phyloP scores from a whole-genome alignment of 2,329 filamentous ascomycete species.

The Fusarium papillatum region DNA sequence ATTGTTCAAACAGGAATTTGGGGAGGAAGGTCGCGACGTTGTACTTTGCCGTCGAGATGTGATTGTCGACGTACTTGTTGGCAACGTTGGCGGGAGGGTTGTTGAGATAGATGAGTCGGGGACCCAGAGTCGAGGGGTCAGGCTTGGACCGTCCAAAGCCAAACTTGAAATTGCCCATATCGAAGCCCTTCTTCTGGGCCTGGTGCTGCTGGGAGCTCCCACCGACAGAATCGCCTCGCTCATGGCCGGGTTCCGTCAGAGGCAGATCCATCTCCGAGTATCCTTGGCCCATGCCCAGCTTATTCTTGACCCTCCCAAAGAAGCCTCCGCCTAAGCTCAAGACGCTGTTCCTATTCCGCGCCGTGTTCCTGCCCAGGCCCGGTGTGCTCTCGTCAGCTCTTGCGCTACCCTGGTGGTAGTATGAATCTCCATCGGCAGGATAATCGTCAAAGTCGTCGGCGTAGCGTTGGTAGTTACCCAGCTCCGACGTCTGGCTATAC shows the following conservation, averaged over 20 bases:
- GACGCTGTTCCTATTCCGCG: conserved; percentile 89
- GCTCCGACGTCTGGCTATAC: conserved; percentile 82
- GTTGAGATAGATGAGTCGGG: conserved; percentile 94
- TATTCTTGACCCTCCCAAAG: conserved; percentile 89
- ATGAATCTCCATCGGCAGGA: conserved; percentile 82
- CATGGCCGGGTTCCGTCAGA: conserved; percentile 79
- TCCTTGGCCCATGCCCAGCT: conserved; percentile 86
- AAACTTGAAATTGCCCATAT: conserved; percentile 88
- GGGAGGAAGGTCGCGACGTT: conserved; percentile 93
- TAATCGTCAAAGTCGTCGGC: conserved; percentile 89
- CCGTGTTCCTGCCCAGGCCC: conserved; percentile 58
- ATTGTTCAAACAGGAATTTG: conserved; percentile 98
- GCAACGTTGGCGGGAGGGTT: conserved; percentile 91
- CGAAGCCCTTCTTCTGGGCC: conserved; percentile 64
- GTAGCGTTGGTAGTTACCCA: conserved; percentile 93
- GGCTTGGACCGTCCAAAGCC: conserved; percentile 87
- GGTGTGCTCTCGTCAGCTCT: conserved; percentile 68
- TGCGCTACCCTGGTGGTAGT: conserved; percentile 82
- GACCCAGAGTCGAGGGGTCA: conserved; percentile 92
- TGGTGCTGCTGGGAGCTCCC: conserved; percentile 57
- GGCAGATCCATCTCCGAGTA: conserved; percentile 99
- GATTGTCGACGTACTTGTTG: conserved; percentile 96
- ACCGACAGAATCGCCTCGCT: conserved; percentile 52
- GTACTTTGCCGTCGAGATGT: conserved; percentile 98
- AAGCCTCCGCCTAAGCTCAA: conserved; percentile 89